phyloP scores from a whole-genome alignment of 2,329 filamentous ascomycete species.

The Aotearoamyces nothofagi region DNA sequence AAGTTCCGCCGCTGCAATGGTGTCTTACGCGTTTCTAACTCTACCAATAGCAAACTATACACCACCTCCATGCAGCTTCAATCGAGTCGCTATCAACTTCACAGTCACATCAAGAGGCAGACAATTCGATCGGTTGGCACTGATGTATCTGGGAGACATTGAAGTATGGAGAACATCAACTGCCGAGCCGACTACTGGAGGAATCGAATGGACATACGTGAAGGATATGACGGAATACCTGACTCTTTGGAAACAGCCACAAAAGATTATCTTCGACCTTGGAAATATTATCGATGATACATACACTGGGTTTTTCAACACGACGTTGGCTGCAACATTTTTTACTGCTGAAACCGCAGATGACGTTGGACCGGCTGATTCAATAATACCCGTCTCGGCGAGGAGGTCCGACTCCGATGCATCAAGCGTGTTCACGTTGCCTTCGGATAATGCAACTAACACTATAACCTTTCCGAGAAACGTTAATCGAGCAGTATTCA shows the following conservation, averaged over 20 bases:
- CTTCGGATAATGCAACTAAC: constrained; percentile 42
- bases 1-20: constrained; percentile 21
- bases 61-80: constrained; percentile 56
- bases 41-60: constrained; percentile 48
- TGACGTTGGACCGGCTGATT: constrained; percentile 35
- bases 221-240: constrained; percentile 67
- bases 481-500: constrained; percentile 53
- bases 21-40: too few species aligned
- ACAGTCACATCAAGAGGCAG: constrained; percentile 56
- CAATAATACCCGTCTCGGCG: constrained; percentile 53
- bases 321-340: constrained; percentile 60
- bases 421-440: constrained; percentile 54
- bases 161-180: constrained; percentile 79
- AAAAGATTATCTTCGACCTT: constrained; percentile 68
- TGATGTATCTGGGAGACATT: constrained; percentile 62
- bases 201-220: constrained; percentile 61
- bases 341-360: constrained; percentile 35
- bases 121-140: constrained; percentile 62
- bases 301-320: constrained; percentile 62
- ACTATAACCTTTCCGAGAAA: constrained; percentile 50
- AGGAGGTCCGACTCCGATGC: constrained; percentile 30
- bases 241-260: constrained; percentile 49
- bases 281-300: constrained; percentile 55
- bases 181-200: constrained; percentile 55
- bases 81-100: constrained; percentile 61